phyloP scores from a whole-genome alignment of 2,329 filamentous ascomycete species.

The Hymenoscyphus occultus region DNA sequence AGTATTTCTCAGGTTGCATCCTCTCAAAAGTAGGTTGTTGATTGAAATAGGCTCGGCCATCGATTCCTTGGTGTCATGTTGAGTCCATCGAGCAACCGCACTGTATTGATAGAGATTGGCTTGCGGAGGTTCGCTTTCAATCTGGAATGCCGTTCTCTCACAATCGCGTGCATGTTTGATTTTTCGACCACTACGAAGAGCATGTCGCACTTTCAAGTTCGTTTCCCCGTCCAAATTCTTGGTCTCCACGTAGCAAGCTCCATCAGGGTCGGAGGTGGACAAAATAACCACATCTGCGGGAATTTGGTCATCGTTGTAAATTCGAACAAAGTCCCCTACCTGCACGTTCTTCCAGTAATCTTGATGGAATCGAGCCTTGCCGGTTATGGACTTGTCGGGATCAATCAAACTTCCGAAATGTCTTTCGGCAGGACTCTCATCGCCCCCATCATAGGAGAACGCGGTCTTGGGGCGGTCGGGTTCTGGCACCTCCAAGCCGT shows the following conservation, averaged over 20 bases:
- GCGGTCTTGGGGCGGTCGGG: constrained; percentile 38
- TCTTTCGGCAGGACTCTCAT: constrained; percentile 38
- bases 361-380: constrained; percentile 81
- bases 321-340: constrained; percentile 92
- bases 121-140: constrained; percentile 89
- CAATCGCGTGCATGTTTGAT: constrained; percentile 90
- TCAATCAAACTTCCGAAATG: constrained; percentile 72
- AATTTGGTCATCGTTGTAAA: constrained; percentile 94
- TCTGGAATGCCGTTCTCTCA: constrained; percentile 79
- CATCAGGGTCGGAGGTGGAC: constrained; percentile 89
- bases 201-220: constrained; percentile 91
- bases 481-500: constrained; percentile 31
- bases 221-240: constrained; percentile 98
- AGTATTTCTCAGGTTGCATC: constrained; percentile 90
- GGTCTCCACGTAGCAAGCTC: constrained; percentile 95
- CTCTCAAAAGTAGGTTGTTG: constrained; percentile 91
- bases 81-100: constrained; percentile 82
- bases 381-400: constrained; percentile 59
- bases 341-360: constrained; percentile 94
- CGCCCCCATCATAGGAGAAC: constrained; percentile 40
- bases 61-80: constrained; percentile 62
- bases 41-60: constrained; percentile 94
- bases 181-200: constrained; percentile 77
- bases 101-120: constrained; percentile 95
- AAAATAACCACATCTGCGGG: constrained; percentile 91